Conservation (phyloP, 352 stramenopile species). For the Pythium aristosporum region DNA sequence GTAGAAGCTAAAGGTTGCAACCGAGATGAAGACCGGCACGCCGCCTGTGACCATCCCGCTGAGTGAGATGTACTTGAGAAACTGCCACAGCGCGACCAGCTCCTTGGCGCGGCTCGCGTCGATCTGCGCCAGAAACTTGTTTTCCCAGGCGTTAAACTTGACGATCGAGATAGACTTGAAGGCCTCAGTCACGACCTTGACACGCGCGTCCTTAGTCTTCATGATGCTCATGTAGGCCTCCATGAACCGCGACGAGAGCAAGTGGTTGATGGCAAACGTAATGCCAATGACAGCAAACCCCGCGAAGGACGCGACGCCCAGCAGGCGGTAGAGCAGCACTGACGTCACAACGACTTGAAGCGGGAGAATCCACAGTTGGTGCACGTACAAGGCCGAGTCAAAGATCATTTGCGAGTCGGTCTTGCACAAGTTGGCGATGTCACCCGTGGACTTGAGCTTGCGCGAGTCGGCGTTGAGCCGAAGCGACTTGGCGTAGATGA, state of each 20-base stretch:
- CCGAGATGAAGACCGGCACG: conserved; percentile 47
- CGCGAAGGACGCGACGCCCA: conserved; percentile 42
- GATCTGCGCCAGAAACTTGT: conserved; percentile 77
- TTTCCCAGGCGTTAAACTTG: conserved; percentile 92
- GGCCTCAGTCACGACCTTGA: conserved; percentile 51
- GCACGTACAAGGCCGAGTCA: conserved; percentile 39
- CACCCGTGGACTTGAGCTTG: conserved; percentile 49
- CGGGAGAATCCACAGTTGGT: conserved; percentile 66
- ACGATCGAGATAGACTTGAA: conserved; percentile 88
- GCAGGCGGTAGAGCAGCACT: conserved; percentile 37
- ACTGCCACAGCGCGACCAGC: conserved; percentile 15
- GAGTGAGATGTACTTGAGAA: conserved; percentile 7
- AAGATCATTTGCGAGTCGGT: conserved; percentile 47
- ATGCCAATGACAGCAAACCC: conserved; percentile 47
- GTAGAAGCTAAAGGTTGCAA: conserved; percentile 43
- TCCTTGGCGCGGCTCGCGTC: conserved; percentile 29
- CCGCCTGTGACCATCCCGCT: conserved; percentile 18
- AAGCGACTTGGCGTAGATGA: conserved; percentile 57
- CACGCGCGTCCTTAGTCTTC: conserved; percentile 33
- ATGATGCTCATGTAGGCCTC: conserved; percentile 15
- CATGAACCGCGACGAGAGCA: conserved; percentile 38
- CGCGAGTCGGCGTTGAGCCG: conserved; percentile 41
- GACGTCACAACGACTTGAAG: conserved; percentile 47
- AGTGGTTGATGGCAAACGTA: conserved; percentile 40
- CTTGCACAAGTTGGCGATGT: conserved; percentile 65